Evolutionary conservation across 2,329 filamentous ascomycete species (phyloP).

Genomic region (Claviceps citrina): DNA sequence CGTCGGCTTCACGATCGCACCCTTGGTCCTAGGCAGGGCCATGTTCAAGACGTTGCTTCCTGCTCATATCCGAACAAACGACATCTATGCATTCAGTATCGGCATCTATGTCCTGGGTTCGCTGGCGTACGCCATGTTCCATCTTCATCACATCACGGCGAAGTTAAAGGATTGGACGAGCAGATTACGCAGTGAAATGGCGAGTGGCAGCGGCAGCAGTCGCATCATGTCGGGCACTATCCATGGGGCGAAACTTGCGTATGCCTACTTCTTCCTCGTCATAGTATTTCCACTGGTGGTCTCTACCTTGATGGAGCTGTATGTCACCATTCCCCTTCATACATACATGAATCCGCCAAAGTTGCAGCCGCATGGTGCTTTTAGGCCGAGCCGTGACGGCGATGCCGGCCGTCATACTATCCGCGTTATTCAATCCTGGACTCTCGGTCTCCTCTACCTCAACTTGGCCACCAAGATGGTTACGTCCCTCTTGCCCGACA

Average conservation of each 20-base stretch:
- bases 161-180: conserved; percentile 18
- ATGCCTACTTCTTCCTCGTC: conserved; percentile 60
- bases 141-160: conserved; percentile 26
- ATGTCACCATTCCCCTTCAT: conserved; percentile 73
- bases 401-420: conserved; percentile 46
- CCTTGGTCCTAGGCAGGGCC: conserved; percentile 67
- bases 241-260: conserved; percentile 38
- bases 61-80: conserved; percentile 61
- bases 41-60: conserved; percentile 64
- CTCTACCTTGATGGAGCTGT: conserved; percentile 70
- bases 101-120: conserved; percentile 71
- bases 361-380: conserved; percentile 14
- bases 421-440: conserved; percentile 86
- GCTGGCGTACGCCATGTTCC: conserved; percentile 44
- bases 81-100: conserved; percentile 90
- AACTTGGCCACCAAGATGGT: conserved; percentile 62
- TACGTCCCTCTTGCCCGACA: conserved; percentile 49
- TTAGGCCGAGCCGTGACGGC: conserved; percentile 6
- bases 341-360: conserved; percentile 47
- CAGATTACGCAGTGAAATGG: conserved; percentile 11
- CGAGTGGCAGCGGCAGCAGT: conserved; percentile 10
- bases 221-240: conserved; percentile 15
- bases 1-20: conserved; percentile 70
- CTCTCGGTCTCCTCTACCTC: conserved; percentile 76
- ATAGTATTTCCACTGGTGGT: conserved; percentile 71